A percentile compares a stretch with the other conserved stretches of the same genome.
Evolutionary conservation across 768 basidiomycete species (phyloP).

Genomic region (Royoungia palumana): DNA sequence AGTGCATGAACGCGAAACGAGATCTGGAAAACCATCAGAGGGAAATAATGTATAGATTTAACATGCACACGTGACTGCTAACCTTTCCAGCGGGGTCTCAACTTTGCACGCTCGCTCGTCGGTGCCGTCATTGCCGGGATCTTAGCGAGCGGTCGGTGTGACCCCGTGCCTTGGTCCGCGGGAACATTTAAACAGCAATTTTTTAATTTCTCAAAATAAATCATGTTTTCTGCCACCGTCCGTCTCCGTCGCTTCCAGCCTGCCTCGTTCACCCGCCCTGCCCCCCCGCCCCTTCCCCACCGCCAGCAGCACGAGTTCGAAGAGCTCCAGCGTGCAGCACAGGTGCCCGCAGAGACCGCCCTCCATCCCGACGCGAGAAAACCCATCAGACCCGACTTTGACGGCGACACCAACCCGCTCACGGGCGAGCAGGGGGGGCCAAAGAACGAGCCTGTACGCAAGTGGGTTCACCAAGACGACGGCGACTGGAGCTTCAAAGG

Average conservation of each 20-base stretch:
- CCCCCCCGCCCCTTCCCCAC: slow-evolving; percentile 72
- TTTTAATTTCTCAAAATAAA: not conserved
- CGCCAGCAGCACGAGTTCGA: slow-evolving; percentile 85
- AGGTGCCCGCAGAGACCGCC: slow-evolving; percentile 43
- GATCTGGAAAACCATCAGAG: not conserved
- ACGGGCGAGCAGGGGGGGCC: slow-evolving; percentile 89
- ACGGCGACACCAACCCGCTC: slow-evolving; percentile 73
- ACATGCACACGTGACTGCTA: slow-evolving; percentile 6
- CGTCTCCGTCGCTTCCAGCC: not conserved
- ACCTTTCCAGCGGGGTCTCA: not conserved
- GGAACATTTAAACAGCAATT: not conserved
- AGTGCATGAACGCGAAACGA: slow-evolving; percentile 16
- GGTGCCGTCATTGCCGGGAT: not conserved
- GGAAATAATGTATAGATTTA: not conserved
- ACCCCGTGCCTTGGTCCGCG: not conserved
- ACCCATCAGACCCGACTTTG: slow-evolving; percentile 63
- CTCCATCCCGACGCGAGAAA: slow-evolving; percentile 69
- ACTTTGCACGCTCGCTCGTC: not conserved
- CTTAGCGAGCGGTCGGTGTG: not conserved
- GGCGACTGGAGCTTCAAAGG: slow-evolving; percentile 94
- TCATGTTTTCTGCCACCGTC: not conserved
- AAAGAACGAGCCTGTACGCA: slow-evolving; percentile 75
- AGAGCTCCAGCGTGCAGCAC: slow-evolving; percentile 65
- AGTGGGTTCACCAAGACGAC: slow-evolving; percentile 47
- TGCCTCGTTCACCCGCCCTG: slow-evolving; percentile 53